A percentile compares a stretch with the other conserved stretches of the same genome.
These are phyloP conservation scores for Phalaenopsis aphrodite DNA, from an alignment of 106 monocot genomes.

Conservation along the genomic window DNA sequence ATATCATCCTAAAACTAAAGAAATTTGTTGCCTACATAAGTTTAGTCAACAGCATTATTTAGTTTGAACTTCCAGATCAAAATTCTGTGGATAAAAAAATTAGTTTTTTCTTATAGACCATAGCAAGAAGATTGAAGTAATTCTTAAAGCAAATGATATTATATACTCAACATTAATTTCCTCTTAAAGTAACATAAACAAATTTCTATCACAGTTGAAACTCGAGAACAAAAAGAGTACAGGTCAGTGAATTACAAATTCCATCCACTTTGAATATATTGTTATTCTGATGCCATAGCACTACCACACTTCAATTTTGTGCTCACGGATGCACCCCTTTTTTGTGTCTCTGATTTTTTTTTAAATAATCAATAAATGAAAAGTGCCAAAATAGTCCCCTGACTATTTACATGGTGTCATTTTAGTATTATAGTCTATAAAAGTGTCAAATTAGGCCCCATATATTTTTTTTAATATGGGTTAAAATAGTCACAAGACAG, in stretches of 20 bases:
- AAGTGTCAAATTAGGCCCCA: no score
- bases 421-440: no score
- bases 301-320: no score
- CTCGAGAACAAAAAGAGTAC: neutral
- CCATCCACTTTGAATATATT: neutral
- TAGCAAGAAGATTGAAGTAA: neutral
- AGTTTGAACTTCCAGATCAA: neutral
- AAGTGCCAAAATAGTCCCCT: no score
- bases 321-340: no score
- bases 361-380: no score
- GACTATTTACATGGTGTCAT: no score
- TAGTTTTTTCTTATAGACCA: neutral
- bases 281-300: neutral
- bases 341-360: no score
- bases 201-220: neutral
- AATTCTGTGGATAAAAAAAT: neutral
- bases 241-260: neutral
- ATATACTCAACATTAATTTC: neutral
- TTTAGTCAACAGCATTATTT: neutral
- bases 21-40: neutral
- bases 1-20: neutral
- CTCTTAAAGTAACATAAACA: neutral
- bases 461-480: no score
- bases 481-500: no score
- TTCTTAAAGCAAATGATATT: no score